Evolutionary conservation across 2,329 filamentous ascomycete species (phyloP).

Genomic region (Penicillium corylophilum): DNA sequence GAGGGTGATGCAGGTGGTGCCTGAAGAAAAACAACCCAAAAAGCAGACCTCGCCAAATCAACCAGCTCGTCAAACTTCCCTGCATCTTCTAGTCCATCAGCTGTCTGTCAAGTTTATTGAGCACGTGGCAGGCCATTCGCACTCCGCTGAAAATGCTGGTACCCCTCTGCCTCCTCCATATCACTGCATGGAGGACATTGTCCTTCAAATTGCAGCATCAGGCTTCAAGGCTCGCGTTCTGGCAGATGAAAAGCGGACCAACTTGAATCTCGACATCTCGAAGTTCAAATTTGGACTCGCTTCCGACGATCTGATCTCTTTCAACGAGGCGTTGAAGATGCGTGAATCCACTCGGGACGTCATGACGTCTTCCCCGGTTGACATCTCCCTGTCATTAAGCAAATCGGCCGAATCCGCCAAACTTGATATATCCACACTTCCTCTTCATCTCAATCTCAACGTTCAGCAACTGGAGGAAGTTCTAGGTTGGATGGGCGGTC

Average conservation of each 20-base stretch:
- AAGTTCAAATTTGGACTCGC: slow-evolving; percentile 51
- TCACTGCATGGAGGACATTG: slow-evolving; percentile 30
- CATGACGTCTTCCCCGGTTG: slow-evolving; percentile 34
- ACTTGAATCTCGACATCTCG: slow-evolving; percentile 33
- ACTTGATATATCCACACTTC: slow-evolving; percentile 70
- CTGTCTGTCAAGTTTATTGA: slow-evolving; percentile 41
- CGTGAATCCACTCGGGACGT: slow-evolving; percentile 47
- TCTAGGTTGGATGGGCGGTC: slow-evolving; percentile 81
- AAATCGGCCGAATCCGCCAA: slow-evolving; percentile 33
- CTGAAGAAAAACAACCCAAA: slow-evolving; percentile 8
- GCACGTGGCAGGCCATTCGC: slow-evolving; percentile 32
- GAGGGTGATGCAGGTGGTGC: slow-evolving; percentile 24
- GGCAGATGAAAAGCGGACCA: slow-evolving; percentile 21
- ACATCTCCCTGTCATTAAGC: slow-evolving; percentile 40
- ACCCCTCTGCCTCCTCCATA: slow-evolving; percentile 18
- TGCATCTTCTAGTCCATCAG: slow-evolving; percentile 30
- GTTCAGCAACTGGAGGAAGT: slow-evolving; percentile 80
- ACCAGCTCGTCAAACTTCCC: slow-evolving; percentile 7
- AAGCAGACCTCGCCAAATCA: slow-evolving; percentile 8
- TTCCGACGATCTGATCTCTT: slow-evolving; percentile 52
- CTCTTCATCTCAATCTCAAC: slow-evolving; percentile 73
- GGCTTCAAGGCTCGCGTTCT: slow-evolving; percentile 27
- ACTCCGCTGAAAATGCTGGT: slow-evolving; percentile 17
- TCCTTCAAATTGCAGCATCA: slow-evolving; percentile 32
- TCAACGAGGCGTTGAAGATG: slow-evolving; percentile 50